Percentiles rank a stretch among this genome's conserved stretches.
phyloP scores from a whole-genome alignment of 2,329 filamentous ascomycete species.

The Fusarium mangiferae region DNA sequence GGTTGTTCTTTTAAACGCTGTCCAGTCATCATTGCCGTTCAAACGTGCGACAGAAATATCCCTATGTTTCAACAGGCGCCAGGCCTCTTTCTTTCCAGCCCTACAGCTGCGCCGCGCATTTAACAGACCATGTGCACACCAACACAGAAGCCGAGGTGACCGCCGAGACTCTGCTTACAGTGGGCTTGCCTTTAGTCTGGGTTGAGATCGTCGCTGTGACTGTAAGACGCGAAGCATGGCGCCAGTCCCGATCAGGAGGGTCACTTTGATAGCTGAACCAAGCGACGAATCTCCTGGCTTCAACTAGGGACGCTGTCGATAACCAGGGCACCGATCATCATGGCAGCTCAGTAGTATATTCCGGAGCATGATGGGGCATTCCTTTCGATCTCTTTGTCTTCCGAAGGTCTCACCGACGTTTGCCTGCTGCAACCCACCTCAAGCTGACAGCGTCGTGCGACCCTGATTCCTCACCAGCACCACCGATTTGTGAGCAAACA shows the following conservation, averaged over 20 bases:
- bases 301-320: neutral
- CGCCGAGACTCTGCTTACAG: slow-evolving; percentile 1
- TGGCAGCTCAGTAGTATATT: neutral
- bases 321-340: neutral
- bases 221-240: neutral
- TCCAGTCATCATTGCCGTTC: neutral
- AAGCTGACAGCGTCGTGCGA: neutral
- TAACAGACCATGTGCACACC: neutral
- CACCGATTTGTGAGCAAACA: neutral
- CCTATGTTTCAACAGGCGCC: slow-evolving; percentile 30
- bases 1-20: neutral
- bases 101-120: slow-evolving; percentile 13
- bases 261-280: slow-evolving; percentile 1
- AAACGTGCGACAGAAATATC: neutral
- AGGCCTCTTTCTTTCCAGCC: slow-evolving; percentile 6
- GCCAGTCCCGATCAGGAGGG: slow-evolving; percentile 16
- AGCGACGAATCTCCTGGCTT: neutral
- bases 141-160: neutral
- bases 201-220: neutral
- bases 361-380: neutral
- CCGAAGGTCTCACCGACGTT: slow-evolving; percentile 12
- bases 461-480: neutral
- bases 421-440: neutral
- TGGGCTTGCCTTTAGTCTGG: neutral
- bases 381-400: neutral